Evolutionary conservation across 2,329 filamentous ascomycete species (phyloP).

Genomic region (Amylocarpus encephaloides): DNA sequence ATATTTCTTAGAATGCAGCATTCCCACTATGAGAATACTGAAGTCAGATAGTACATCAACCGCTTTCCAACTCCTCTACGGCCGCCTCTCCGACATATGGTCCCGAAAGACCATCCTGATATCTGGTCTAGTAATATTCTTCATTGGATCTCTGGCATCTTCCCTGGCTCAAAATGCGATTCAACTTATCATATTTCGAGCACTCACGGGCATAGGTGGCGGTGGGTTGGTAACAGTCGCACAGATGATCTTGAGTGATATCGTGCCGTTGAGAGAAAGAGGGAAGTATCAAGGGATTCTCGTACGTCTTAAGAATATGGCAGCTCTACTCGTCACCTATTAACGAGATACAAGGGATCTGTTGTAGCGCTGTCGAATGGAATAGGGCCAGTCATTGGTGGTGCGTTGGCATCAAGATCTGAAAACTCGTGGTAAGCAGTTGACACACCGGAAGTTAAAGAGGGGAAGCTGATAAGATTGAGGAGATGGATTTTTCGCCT

Average conservation of each 20-base stretch:
- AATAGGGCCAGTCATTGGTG: background rate
- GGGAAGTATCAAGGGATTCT: slow-evolving; percentile 42
- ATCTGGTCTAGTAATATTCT: slow-evolving; percentile 56
- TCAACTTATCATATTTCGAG: slow-evolving; percentile 57
- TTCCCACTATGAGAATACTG: too few species aligned
- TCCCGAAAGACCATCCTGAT: slow-evolving; percentile 59
- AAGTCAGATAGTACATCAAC: slow-evolving; percentile 46
- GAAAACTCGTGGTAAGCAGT: background rate
- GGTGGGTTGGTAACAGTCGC: slow-evolving; percentile 65
- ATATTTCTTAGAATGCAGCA: too few species aligned
- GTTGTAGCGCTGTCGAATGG: background rate
- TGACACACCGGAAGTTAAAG: background rate
- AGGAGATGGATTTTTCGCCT: slow-evolving; percentile 29
- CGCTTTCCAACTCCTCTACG: slow-evolving; percentile 66
- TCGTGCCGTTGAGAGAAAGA: slow-evolving; percentile 50
- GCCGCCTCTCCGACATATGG: slow-evolving; percentile 63
- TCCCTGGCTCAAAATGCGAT: slow-evolving; percentile 52
- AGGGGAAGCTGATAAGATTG: background rate
- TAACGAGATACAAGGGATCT: background rate
- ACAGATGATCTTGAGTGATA: slow-evolving; percentile 56
- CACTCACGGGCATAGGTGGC: slow-evolving; percentile 62
- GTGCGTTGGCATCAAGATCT: background rate
- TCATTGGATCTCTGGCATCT: slow-evolving; percentile 58
- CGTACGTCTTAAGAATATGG: too few species aligned
- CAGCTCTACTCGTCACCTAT: too few species aligned